Conservation (phyloP, 2,329 filamentous ascomycete genomes). For the Aspergillus ochraceoroseus region DNA sequence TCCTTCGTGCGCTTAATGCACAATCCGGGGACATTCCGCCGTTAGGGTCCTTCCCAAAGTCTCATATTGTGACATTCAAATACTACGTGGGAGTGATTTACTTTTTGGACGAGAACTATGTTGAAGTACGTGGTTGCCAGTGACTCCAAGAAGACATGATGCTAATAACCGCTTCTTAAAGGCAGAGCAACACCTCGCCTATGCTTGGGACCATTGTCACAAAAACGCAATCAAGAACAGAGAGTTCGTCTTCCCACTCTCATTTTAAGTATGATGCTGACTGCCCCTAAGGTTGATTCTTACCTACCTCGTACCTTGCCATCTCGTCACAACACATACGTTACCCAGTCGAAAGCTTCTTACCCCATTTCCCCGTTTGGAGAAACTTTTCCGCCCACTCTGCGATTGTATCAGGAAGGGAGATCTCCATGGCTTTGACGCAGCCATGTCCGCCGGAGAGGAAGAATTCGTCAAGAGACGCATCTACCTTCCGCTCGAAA, state of each 20-base stretch:
- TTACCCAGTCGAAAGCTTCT: slow-evolving; percentile 71
- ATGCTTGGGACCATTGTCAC: slow-evolving; percentile 79
- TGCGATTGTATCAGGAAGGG: slow-evolving; percentile 73
- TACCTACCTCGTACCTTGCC: slow-evolving; percentile 90
- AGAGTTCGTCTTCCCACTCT: slow-evolving; percentile 55
- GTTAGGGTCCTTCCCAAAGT: slow-evolving; percentile 73
- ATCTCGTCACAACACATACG: slow-evolving; percentile 79
- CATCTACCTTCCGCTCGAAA: slow-evolving; percentile 90
- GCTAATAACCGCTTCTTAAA: slow-evolving; percentile 31
- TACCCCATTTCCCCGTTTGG: slow-evolving; percentile 67
- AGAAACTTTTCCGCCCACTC: slow-evolving; percentile 72
- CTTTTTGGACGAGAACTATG: slow-evolving; percentile 92
- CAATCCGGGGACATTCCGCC: slow-evolving; percentile 74
- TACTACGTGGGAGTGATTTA: slow-evolving; percentile 93
- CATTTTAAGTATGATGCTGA: slow-evolving; percentile 19
- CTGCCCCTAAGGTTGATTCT: slow-evolving; percentile 65
- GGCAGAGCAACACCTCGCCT: slow-evolving; percentile 73
- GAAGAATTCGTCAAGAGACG: slow-evolving; percentile 89
- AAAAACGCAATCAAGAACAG: slow-evolving; percentile 67
- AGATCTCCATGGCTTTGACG: slow-evolving; percentile 77
- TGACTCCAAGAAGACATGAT: background rate
- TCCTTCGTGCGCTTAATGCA: slow-evolving; percentile 76
- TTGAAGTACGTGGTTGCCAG: slow-evolving; percentile 51
- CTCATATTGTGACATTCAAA: slow-evolving; percentile 90
- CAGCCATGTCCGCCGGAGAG: slow-evolving; percentile 73